Conservation (phyloP, 805 yeast genomes). For the Myxozyma mucilagina region DNA sequence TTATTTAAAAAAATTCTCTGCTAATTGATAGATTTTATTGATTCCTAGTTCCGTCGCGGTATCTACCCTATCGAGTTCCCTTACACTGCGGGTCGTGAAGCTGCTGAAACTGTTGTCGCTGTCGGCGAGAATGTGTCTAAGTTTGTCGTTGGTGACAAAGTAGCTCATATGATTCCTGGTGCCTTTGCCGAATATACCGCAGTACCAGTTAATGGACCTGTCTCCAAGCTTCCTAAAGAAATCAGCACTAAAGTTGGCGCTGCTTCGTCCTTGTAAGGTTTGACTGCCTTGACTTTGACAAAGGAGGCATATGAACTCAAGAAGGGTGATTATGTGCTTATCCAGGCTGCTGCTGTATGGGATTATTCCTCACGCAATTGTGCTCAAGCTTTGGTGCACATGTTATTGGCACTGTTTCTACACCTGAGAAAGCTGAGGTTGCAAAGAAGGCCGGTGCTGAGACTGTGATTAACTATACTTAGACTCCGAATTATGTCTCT, state of each 20-base stretch:
- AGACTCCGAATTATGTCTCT: slow-evolving; percentile 50
- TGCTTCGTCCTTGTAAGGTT: slow-evolving; percentile 65
- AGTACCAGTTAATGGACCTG: slow-evolving; percentile 33
- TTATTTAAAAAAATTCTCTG: neutral
- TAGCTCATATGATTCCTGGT: slow-evolving; percentile 54
- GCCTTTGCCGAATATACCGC: slow-evolving; percentile 76
- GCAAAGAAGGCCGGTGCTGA: slow-evolving; percentile 83
- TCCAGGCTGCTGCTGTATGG: slow-evolving; percentile 95
- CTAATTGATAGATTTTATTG: slow-evolving; percentile 41
- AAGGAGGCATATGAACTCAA: slow-evolving; percentile 66
- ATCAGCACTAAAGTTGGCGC: slow-evolving; percentile 55
- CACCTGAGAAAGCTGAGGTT: slow-evolving; percentile 64
- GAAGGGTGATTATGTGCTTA: slow-evolving; percentile 68
- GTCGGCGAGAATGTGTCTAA: slow-evolving; percentile 59
- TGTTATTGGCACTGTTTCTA: slow-evolving; percentile 82
- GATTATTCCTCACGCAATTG: slow-evolving; percentile 68
- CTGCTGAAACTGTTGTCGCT: slow-evolving; percentile 61
- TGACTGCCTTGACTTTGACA: slow-evolving; percentile 75
- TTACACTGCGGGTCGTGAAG: slow-evolving; percentile 62
- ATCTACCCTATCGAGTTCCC: slow-evolving; percentile 66
- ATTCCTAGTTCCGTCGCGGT: slow-evolving; percentile 79
- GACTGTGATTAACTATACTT: slow-evolving; percentile 55
- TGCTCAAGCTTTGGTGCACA: slow-evolving; percentile 65
- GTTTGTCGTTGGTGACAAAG: slow-evolving; percentile 67
- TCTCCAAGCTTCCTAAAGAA: slow-evolving; percentile 53